A percentile compares a stretch with the other conserved stretches of the same genome.
Conservation (phyloP, 2,329 filamentous ascomycete genomes). For the Fusarium anguioides region DNA sequence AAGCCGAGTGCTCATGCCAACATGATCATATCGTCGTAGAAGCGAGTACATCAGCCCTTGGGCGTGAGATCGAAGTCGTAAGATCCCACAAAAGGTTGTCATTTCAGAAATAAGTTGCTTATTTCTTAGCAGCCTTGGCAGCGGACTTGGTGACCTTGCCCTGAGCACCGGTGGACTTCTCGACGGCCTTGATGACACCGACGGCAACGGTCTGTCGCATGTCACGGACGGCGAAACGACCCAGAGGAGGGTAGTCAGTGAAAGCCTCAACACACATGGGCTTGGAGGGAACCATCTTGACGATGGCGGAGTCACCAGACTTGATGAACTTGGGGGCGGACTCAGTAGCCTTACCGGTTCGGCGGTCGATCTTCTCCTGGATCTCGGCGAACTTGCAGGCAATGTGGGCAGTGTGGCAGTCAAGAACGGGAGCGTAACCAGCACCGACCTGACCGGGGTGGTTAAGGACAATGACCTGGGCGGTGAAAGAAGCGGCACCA, state of each 20-base stretch:
- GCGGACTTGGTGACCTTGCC: slow-evolving; percentile 79
- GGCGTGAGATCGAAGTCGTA: slow-evolving; percentile 41
- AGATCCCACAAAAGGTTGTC: slow-evolving; percentile 43
- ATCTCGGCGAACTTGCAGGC: slow-evolving; percentile 99
- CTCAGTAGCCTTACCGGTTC: slow-evolving; percentile 98
- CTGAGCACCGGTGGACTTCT: slow-evolving; percentile 67
- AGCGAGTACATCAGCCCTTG: slow-evolving; percentile 54
- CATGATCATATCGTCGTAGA: slow-evolving; percentile 60
- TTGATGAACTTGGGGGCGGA: slow-evolving; percentile 98
- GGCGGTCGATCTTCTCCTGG: slow-evolving; percentile 99
- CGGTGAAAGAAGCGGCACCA: slow-evolving; percentile 94
- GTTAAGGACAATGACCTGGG: slow-evolving; percentile 99
- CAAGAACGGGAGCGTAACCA: slow-evolving; percentile 98
- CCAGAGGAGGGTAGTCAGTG: slow-evolving; percentile 99
- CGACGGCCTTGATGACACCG: slow-evolving; percentile 93
- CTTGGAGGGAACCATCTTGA: slow-evolving; percentile 99
- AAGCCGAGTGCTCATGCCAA: slow-evolving; percentile 58
- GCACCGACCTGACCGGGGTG: slow-evolving; percentile 99
- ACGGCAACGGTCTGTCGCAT: slow-evolving; percentile 93
- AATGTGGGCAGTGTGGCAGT: slow-evolving; percentile 99
- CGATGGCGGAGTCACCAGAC: slow-evolving; percentile 99
- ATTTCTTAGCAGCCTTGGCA: slow-evolving; percentile 81
- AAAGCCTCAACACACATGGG: slow-evolving; percentile 99
- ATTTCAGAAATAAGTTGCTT: slow-evolving; percentile 56
- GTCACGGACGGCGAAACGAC: slow-evolving; percentile 99